Evolutionary conservation across 2,329 filamentous ascomycete genomes (phyloP), one percentile per base, ranked within the genome.

Genomic region (Alternaria ventricosa): DNA sequence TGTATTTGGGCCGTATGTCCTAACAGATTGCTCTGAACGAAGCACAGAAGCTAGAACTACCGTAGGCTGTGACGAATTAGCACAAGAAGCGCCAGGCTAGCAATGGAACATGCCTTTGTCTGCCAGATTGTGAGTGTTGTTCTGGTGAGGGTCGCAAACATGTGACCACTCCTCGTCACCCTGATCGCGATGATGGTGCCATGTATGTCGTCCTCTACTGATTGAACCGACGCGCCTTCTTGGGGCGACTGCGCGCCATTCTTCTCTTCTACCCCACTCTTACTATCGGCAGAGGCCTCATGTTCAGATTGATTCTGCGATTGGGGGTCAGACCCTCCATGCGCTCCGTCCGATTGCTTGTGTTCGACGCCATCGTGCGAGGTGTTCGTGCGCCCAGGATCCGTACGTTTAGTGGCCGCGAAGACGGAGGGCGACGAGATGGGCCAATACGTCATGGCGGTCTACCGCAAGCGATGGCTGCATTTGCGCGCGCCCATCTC

Each of bases 71-170:
- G 69, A 68, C 28, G 65, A 27, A 68, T 74, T 65, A 77, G 75
- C 58, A 69, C 64, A 58, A 47, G 51, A 25, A 27, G 25, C 28
- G 27, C 43, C 45, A 20, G 60, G 46, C 49, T 63, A n/a, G 46
- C 53, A 58, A 63, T 45, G 33, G 74, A n/a, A 67, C 84, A 64
- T 85, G 94, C 93, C 87, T 95, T 95, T 59, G 93, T 95, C 82
- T 99, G 96, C 96, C 96, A 99, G 70, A 99, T 87, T n/a, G 92
- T 93, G 79, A 99, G 88, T 12, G 92, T 92, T 2, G 92, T 92
- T 6, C 87, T 84, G 1, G 95, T 97, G 75, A 97, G 93, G 50
- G 93, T 93, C 55, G 92, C 92, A 81, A 99, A 97, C 65, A 92
- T 83, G 74, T 94, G 91, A 44, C 94, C 94, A 60, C 87, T 90